Base-by-base conservation (phyloP, 192 early-diverging fungal species). In the Backusella circina region DNA sequence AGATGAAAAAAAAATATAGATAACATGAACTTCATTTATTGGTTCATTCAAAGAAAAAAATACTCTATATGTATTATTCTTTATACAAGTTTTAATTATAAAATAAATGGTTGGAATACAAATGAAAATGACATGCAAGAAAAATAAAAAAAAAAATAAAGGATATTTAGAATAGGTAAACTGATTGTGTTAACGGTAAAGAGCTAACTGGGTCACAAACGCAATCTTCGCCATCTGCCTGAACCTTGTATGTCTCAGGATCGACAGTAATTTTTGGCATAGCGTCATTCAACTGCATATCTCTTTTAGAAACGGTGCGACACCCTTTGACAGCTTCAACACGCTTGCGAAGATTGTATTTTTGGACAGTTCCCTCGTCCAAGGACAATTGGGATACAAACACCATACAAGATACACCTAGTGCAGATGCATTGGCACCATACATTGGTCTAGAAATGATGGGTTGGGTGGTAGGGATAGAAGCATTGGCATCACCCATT, bases 401-500 rank as follows among this genome's bases (percentile, higher is more conserved):
- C 1, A 91, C 89, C 37, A 95, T 47, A 6, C 88, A 95, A 18
- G 86, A 91, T 31, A 79, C 76, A 12, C 87, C 75, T 12, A 89
- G 77, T 21, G 90, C 89, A 30, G 86, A 84, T 3, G 93, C 87
- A 61, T 87, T 77, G 4, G 91, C 84, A 32, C 91, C 97, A 80
- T 93, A 99, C 93, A 95, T 94, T 10, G 95, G 95, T 31, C 96
- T 84, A 32, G 87, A 84, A 70, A 93, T 86, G 74, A 96, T 87
- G 4, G 97, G 97, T 81, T 99, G 89, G 0, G 96, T 95, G 0
- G 97, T 96, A 1, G 97, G 96, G 77, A 99, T 99, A 5, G 95
- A 96, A 0, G 91, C 97, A 72, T 98, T 97, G 64, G 96, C 94
- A 71, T 97, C 95, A 73, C 97, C 97, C 87, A 98, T 96, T 78